phyloP scores from a whole-genome alignment of 305 asterid species.

The Solanum hybrid region DNA sequence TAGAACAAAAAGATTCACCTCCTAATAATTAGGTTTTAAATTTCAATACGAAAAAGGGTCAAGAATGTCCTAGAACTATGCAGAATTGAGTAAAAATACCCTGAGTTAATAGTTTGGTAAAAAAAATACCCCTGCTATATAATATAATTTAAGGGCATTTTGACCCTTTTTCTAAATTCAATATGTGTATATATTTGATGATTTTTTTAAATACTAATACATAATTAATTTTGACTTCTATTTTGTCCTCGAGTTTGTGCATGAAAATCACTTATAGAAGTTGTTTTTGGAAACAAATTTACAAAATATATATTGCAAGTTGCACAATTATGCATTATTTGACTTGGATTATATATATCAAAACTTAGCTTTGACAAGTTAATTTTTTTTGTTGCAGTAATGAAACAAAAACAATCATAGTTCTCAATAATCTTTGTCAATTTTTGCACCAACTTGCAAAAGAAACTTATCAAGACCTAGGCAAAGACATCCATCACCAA shows the following conservation, averaged over 20 bases:
- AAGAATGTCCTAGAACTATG: not conserved
- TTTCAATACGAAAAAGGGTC: not conserved
- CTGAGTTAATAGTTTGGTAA: too few species aligned
- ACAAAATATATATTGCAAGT: too few species aligned
- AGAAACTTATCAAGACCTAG: conserved; percentile 2
- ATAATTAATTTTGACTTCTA: too few species aligned
- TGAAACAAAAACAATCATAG: not conserved
- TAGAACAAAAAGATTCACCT: not conserved
- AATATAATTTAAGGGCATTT: not conserved
- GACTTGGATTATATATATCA: too few species aligned
- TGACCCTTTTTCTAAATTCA: not conserved
- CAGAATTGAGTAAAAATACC: not conserved
- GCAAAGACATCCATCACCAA: conserved; percentile 3
- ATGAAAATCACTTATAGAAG: too few species aligned
- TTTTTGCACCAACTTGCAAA: not conserved
- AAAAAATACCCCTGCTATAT: not conserved
- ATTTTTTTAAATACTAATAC: not conserved
- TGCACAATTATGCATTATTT: too few species aligned
- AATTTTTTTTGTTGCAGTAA: not conserved
- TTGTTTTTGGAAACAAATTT: too few species aligned
- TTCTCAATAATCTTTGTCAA: not conserved
- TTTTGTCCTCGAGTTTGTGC: too few species aligned
- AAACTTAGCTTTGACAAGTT: too few species aligned
- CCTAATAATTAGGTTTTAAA: not conserved
- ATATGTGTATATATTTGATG: not conserved